Percentiles rank a stretch among this genome's conserved stretches.
Conservation (phyloP, 1,284 basidiomycete genomes). For the Phaffia rhodozyma region DNA sequence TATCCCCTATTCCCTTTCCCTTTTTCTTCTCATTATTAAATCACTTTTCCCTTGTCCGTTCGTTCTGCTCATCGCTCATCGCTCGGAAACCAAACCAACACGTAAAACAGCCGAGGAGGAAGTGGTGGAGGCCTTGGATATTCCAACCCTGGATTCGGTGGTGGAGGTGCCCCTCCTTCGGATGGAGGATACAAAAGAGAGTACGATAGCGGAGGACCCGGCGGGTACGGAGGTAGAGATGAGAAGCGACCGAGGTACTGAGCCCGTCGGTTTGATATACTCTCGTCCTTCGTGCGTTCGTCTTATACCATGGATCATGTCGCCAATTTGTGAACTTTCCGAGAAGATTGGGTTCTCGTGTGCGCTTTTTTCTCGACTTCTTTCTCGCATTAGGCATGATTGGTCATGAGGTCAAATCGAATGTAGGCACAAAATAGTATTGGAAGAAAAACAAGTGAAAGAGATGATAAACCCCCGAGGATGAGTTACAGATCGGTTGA, state of each 20-base stretch:
- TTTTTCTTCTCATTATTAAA: neutral
- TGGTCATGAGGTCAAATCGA: too few species aligned
- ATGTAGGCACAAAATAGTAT: too few species aligned
- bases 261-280: neutral
- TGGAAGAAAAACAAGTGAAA: too few species aligned
- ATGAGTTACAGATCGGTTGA: too few species aligned
- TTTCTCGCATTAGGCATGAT: too few species aligned
- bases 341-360: too few species aligned
- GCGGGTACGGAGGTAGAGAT: conserved; percentile 46
- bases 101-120: conserved; percentile 29
- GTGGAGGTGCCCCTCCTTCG: conserved; percentile 31
- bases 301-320: too few species aligned
- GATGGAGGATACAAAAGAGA: conserved; percentile 28
- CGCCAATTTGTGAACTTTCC: too few species aligned
- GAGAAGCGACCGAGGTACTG: conserved; percentile 65
- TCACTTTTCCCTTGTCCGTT: neutral
- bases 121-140: conserved; percentile 33
- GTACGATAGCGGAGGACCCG: conserved; percentile 31
- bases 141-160: conserved; percentile 18
- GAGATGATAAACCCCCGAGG: too few species aligned
- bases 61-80: neutral
- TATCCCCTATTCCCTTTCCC: neutral
- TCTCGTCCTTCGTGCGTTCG: neutral
- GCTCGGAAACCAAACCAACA: conserved; percentile 9
- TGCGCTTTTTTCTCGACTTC: too few species aligned